Percentiles rank a stretch among this genome's conserved stretches.
Conservation (phyloP, 768 basidiomycete genomes). For the Tubosaeta sp. region DNA sequence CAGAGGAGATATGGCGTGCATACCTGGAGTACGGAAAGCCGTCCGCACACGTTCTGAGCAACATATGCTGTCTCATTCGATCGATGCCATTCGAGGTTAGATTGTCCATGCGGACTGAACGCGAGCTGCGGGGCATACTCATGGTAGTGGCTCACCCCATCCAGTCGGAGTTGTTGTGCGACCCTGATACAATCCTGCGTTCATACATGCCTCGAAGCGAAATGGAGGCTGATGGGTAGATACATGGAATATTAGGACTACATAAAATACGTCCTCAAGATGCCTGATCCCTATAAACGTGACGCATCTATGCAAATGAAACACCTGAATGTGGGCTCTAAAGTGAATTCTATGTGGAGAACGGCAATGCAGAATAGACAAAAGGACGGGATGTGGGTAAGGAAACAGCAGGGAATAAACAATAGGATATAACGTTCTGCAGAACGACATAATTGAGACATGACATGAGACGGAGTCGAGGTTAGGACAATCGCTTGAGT, state of each 20-base stretch:
- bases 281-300: conserved; percentile 31
- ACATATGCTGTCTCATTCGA: conserved; percentile 13
- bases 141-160: conserved; percentile 4
- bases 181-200: conserved; percentile 15
- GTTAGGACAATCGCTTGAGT: neutral
- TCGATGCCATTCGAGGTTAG: conserved; percentile 23
- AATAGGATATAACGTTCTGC: conserved; percentile 21
- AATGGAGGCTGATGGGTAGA: conserved; percentile 16
- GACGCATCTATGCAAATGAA: conserved; percentile 27
- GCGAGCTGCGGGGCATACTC: conserved; percentile 11
- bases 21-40: conserved; percentile 36
- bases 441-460: conserved; percentile 5
- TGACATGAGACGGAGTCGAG: neutral
- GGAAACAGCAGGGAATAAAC: neutral
- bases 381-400: conserved; percentile 4
- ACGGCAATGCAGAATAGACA: conserved; percentile 1
- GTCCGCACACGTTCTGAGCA: conserved; percentile 18
- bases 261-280: conserved; percentile 35
- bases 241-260: conserved; percentile 30
- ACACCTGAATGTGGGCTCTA: conserved; percentile 17
- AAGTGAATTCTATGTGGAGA: conserved; percentile 20
- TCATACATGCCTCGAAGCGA: conserved; percentile 16
- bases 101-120: conserved; percentile 19
- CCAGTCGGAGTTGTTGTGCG: conserved; percentile 10
- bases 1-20: conserved; percentile 1